Evolutionary conservation across 1,284 basidiomycete genomes (phyloP).

Genomic region (Sporisorium scitamineum): DNA sequence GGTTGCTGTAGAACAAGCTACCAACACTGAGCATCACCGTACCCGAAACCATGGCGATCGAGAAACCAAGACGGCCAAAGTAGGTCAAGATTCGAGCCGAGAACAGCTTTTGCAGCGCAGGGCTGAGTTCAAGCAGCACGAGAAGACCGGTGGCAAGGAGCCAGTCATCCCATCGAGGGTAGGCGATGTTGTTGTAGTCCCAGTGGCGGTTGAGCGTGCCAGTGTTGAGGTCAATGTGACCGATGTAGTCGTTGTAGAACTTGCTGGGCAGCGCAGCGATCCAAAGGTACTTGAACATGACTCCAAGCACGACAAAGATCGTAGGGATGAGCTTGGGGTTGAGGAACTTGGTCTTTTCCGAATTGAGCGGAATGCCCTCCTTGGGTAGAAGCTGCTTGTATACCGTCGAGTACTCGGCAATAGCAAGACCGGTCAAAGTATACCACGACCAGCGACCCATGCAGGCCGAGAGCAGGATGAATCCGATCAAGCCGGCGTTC

Average conservation of each 20-base stretch:
- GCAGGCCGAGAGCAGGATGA: slow-evolving; percentile 52
- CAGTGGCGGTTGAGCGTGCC: slow-evolving; percentile 50
- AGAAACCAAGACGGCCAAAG: slow-evolving; percentile 54
- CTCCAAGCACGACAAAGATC: slow-evolving; percentile 44
- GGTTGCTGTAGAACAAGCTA: slow-evolving; percentile 41
- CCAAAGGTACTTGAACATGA: slow-evolving; percentile 59
- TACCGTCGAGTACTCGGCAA: slow-evolving; percentile 52
- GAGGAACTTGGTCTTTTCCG: slow-evolving; percentile 38
- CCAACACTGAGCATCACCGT: slow-evolving; percentile 57
- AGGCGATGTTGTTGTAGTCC: slow-evolving; percentile 44
- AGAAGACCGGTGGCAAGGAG: slow-evolving; percentile 51
- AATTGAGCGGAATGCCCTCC: slow-evolving; percentile 45
- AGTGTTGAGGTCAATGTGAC: slow-evolving; percentile 51
- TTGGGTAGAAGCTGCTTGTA: slow-evolving; percentile 41
- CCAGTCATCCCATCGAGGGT: slow-evolving; percentile 60
- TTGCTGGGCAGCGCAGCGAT: slow-evolving; percentile 33
- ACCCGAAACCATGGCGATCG: slow-evolving; percentile 53
- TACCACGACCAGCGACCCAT: slow-evolving; percentile 62
- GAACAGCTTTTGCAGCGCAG: slow-evolving; percentile 37
- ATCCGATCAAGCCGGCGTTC: slow-evolving; percentile 38
- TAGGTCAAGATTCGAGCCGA: slow-evolving; percentile 33
- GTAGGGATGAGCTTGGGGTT: slow-evolving; percentile 44
- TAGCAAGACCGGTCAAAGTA: slow-evolving; percentile 55
- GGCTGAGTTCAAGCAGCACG: slow-evolving; percentile 51
- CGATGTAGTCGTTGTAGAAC: slow-evolving; percentile 48